Percentiles rank a stretch among this genome's conserved stretches.
Conservation (phyloP, 176 grass and related monocot genomes). For the Thinopyrum elongatum region DNA sequence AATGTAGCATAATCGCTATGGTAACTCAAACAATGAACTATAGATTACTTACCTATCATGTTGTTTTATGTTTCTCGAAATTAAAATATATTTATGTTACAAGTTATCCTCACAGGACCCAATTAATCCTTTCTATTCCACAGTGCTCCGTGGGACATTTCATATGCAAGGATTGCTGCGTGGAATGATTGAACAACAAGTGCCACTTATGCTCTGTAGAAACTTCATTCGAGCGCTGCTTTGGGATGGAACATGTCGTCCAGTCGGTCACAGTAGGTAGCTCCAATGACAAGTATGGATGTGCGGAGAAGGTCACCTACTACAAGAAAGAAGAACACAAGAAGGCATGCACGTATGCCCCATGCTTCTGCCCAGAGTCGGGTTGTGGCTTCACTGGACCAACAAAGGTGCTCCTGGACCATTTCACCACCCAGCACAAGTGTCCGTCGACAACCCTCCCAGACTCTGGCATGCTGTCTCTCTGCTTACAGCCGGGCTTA, state of each 20-base stretch:
- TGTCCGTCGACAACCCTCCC: background rate
- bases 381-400: background rate
- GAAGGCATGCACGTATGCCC: background rate
- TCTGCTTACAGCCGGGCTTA: background rate
- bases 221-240: background rate
- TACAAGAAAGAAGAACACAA: background rate
- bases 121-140: background rate
- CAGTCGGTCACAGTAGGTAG: background rate
- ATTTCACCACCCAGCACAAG: background rate
- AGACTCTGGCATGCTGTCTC: background rate
- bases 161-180: background rate
- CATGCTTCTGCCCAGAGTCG: background rate
- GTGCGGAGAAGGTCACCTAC: background rate
- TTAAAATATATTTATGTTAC: background rate
- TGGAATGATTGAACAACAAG: background rate
- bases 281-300: background rate
- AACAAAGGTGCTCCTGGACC: background rate
- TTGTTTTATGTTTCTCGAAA: background rate
- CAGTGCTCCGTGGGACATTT: background rate
- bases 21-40: background rate
- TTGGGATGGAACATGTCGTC: background rate
- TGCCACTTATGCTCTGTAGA: background rate
- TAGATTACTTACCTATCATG: background rate
- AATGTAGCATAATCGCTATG: background rate
- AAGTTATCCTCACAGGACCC: background rate